A percentile compares a stretch with the other conserved stretches of the same genome.
phyloP scores from a whole-genome alignment of 148 eudicot species.

The Nyssa sinensis region DNA sequence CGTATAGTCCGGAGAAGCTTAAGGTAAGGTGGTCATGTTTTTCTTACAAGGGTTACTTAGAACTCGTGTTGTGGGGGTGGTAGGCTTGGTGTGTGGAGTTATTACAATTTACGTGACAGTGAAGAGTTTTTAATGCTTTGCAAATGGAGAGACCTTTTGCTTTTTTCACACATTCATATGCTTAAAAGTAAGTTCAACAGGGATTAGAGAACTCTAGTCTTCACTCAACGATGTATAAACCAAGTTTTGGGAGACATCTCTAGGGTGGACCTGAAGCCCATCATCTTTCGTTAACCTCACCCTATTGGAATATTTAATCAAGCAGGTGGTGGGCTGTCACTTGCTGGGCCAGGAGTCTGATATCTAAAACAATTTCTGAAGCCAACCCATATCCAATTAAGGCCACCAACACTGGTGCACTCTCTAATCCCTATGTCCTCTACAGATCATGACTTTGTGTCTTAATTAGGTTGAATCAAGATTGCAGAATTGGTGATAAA shows the following conservation, averaged over 20 bases:
- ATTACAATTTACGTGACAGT: background rate
- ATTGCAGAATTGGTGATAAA: too few species aligned
- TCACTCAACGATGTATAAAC: background rate
- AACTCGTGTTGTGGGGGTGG: conserved; percentile 21
- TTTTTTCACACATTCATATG: background rate
- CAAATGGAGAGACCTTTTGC: background rate
- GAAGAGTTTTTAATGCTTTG: background rate
- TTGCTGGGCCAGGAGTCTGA: too few species aligned
- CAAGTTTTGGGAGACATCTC: background rate
- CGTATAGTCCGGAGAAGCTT: conserved; percentile 17
- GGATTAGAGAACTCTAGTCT: background rate
- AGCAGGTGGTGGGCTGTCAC: too few species aligned
- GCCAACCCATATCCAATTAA: background rate
- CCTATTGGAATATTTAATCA: too few species aligned
- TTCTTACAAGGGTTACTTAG: conserved; percentile 21
- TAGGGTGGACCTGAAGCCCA: background rate
- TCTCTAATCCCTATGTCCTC: too few species aligned
- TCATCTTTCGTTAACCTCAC: background rate
- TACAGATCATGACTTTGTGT: too few species aligned
- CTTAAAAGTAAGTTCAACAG: background rate
- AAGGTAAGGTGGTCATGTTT: conserved; percentile 30
- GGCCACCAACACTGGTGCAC: background rate
- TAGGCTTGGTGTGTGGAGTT: conserved; percentile 1
- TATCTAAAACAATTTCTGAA: too few species aligned
- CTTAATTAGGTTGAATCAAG: too few species aligned